These are phyloP conservation scores for Rhizopogon vesiculosus DNA, from an alignment of 768 basidiomycete genomes.

Conservation along the genomic window DNA sequence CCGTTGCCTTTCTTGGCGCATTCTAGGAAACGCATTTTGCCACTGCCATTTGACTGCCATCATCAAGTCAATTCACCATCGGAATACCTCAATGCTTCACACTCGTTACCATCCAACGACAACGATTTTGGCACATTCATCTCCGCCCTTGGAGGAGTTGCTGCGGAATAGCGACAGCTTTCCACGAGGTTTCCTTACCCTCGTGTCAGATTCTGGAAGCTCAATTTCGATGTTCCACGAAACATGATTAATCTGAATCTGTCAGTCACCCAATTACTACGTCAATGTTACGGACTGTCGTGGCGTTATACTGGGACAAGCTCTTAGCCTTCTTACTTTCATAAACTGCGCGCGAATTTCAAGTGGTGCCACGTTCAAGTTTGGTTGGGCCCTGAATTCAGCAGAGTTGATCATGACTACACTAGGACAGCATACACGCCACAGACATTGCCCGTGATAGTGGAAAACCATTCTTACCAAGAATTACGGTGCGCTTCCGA, in stretches of 20 bases:
- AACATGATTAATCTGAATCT: neutral
- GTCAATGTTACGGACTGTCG: too few relatives aligned
- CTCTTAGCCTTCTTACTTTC: neutral
- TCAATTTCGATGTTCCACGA: neutral
- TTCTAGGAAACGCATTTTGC: neutral
- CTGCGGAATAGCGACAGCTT: neutral
- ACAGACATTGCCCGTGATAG: constrained; percentile 5
- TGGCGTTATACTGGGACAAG: neutral
- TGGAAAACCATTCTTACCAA: neutral
- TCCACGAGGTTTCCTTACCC: neutral
- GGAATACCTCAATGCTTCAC: neutral
- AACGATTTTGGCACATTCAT: neutral
- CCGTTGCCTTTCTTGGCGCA: neutral
- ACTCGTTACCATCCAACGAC: neutral
- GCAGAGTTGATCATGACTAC: constrained; percentile 6
- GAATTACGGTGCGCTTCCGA: constrained; percentile 12
- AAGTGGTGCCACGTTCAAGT: neutral
- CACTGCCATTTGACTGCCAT: neutral
- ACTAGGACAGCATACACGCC: neutral
- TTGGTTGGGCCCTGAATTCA: neutral
- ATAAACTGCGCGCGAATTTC: neutral
- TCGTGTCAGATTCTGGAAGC: neutral
- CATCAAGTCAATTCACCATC: neutral
- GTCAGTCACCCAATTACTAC: neutral
- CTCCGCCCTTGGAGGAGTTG: neutral